phyloP scores from a whole-genome alignment of 73 alveolate genomes.

The Uronychia binucleata region DNA sequence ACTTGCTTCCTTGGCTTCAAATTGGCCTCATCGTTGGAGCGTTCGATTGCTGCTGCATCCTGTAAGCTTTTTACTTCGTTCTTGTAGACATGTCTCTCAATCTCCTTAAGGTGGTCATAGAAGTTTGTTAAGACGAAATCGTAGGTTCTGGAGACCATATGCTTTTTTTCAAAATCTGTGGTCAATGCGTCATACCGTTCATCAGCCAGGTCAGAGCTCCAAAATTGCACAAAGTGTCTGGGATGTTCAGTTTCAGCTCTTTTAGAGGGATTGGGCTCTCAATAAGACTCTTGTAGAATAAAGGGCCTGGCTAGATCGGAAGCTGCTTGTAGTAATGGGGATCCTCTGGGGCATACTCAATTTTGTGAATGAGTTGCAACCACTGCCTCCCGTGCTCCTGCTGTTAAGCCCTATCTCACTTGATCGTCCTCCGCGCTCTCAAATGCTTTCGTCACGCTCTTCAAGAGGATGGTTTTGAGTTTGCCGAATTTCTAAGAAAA shows the following conservation, averaged over 20 bases:
- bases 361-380: too few species aligned
- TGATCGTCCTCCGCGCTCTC: too few species aligned
- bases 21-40: background rate
- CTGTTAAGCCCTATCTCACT: too few species aligned
- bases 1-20: background rate
- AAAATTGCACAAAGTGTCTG: constrained; percentile 14
- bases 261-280: constrained; percentile 37
- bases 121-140: constrained; percentile 19
- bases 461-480: too few species aligned
- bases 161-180: background rate
- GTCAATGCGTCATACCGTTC: constrained; percentile 5
- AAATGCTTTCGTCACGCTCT: too few species aligned
- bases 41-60: background rate
- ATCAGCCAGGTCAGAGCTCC: constrained; percentile 17
- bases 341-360: too few species aligned
- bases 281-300: constrained; percentile 27
- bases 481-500: too few species aligned
- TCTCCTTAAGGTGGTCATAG: constrained; percentile 13
- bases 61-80: background rate
- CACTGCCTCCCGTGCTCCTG: too few species aligned
- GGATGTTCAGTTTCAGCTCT: constrained; percentile 30
- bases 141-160: constrained; percentile 7
- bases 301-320: constrained; percentile 58
- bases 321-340: constrained; percentile 35
- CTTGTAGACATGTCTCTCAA: background rate